Percentiles rank a stretch among this genome's conserved stretches.
These are phyloP conservation scores for Syzygium grande DNA, from an alignment of 345 rosid genomes.

Conservation along the genomic window DNA sequence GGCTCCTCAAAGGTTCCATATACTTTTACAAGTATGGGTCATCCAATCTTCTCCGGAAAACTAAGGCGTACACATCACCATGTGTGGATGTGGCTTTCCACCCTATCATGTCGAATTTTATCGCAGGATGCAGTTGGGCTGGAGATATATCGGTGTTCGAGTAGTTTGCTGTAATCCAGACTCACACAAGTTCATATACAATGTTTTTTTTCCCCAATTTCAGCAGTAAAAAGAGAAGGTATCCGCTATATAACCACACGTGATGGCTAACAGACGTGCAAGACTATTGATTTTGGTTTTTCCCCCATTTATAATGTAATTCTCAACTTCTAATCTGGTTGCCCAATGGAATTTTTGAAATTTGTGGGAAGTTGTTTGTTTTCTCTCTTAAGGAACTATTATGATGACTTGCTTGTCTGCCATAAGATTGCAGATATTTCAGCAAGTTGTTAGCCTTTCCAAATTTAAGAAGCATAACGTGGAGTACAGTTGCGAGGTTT, in stretches of 20 bases:
- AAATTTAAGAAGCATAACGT: too few species aligned
- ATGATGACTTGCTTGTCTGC: background rate
- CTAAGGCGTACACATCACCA: slow-evolving; percentile 57
- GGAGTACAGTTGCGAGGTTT: background rate
- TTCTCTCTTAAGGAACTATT: background rate
- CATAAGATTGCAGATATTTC: background rate
- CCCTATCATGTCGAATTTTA: slow-evolving; percentile 47
- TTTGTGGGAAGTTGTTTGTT: background rate
- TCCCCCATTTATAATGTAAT: slow-evolving; percentile 12
- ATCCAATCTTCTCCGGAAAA: slow-evolving; percentile 38
- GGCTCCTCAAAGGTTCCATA: slow-evolving; percentile 72
- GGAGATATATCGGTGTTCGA: slow-evolving; percentile 52
- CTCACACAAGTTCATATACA: background rate
- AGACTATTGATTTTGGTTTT: background rate
- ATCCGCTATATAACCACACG: background rate
- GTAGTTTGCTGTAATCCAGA: background rate
- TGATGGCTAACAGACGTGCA: background rate
- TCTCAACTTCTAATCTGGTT: background rate
- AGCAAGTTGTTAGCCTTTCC: too few species aligned
- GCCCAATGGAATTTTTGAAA: background rate
- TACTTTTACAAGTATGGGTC: slow-evolving; percentile 46
- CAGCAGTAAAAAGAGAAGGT: too few species aligned
- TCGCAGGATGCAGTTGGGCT: slow-evolving; percentile 74
- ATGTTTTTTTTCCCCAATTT: too few species aligned
- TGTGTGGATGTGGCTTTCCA: slow-evolving; percentile 66